Evolutionary conservation across 805 yeast species (phyloP).

Genomic region (Saccharomycopsis schoenii): DNA sequence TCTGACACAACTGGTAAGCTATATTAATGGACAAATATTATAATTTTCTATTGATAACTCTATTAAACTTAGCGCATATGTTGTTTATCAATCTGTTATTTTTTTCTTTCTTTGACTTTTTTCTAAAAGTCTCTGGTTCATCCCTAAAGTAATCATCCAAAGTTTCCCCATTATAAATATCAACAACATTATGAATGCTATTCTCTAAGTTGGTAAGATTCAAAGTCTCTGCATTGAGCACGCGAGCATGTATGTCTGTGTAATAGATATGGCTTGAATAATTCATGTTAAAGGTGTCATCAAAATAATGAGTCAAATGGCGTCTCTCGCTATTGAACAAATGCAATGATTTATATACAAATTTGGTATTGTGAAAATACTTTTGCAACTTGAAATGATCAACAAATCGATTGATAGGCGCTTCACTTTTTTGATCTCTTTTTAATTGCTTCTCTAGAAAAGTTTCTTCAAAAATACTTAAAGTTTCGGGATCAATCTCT

Average conservation of each 20-base stretch:
- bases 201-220: background rate
- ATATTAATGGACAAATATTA: background rate
- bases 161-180: background rate
- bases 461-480: background rate
- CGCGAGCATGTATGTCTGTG: background rate
- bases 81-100: too few relatives aligned
- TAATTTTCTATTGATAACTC: background rate
- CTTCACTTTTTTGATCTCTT: background rate
- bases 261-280: background rate
- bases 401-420: background rate
- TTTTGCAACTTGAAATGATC: background rate
- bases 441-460: background rate
- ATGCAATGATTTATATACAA: background rate
- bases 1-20: too few relatives aligned
- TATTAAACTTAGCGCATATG: background rate
- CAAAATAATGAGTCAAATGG: background rate
- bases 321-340: background rate
- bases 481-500: background rate
- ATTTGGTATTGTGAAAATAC: background rate
- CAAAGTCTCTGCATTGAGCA: background rate
- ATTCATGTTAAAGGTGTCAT: background rate
- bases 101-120: background rate
- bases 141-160: background rate
- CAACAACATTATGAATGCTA: background rate
- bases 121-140: background rate